Percentiles rank a stretch among this genome's conserved stretches.
phyloP scores from a whole-genome alignment of 306 rosid genomes.

The Dalbergia cochinchinensis region DNA sequence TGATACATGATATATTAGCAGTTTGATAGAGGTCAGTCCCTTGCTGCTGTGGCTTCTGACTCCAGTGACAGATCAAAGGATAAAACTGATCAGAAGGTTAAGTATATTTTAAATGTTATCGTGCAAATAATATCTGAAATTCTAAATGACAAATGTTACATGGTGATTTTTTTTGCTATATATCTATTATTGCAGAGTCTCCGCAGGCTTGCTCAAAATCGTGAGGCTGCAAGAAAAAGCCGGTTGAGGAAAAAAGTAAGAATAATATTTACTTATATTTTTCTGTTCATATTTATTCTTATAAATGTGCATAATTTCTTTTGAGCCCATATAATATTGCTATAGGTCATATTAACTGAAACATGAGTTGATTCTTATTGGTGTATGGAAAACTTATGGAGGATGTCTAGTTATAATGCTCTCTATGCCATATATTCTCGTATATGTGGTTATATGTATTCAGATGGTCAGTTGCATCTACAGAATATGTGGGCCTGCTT shows the following conservation, averaged over 20 bases:
- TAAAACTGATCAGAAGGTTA: slow-evolving; percentile 94
- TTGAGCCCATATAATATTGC: neutral
- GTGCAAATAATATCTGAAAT: slow-evolving; percentile 23
- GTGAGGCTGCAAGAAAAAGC: slow-evolving; percentile 99
- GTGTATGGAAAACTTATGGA: neutral
- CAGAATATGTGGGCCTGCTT: neutral
- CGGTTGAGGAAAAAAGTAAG: slow-evolving; percentile 92
- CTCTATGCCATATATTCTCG: neutral
- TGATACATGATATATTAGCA: slow-evolving; percentile 51
- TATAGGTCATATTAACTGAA: slow-evolving; percentile 10
- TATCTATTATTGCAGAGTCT: slow-evolving; percentile 70
- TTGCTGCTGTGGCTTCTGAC: slow-evolving; percentile 70
- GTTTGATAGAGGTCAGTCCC: slow-evolving; percentile 74
- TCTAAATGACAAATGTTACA: slow-evolving; percentile 22
- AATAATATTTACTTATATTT: slow-evolving; percentile 5
- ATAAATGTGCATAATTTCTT: slow-evolving; percentile 9
- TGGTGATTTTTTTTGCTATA: slow-evolving; percentile 41
- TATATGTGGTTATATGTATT: slow-evolving; percentile 3
- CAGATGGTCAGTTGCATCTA: slow-evolving; percentile 8
- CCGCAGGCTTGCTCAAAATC: slow-evolving; percentile 97
- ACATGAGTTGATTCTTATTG: neutral
- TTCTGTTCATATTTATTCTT: slow-evolving; percentile 3
- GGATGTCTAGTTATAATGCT: neutral
- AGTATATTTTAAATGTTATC: slow-evolving; percentile 25
- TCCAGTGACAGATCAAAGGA: slow-evolving; percentile 96